Evolutionary conservation across 2,329 filamentous ascomycete species (phyloP).

Genomic region (Tolypocladium inflatum): DNA sequence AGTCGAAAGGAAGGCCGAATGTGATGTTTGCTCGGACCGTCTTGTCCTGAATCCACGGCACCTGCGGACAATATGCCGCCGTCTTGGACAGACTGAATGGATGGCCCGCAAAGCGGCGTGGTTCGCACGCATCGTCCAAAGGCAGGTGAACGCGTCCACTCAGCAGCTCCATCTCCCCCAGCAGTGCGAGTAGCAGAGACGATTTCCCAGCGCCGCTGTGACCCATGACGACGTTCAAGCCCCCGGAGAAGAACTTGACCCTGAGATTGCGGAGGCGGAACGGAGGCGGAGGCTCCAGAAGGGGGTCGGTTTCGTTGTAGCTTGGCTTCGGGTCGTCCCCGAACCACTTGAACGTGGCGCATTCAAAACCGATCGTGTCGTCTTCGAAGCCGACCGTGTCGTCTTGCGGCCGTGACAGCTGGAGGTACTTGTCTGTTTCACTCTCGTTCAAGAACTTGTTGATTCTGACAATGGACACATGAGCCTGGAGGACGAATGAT

Average conservation of each 20-base stretch:
- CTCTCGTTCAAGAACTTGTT: background rate
- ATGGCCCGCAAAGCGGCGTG: slow-evolving; percentile 53
- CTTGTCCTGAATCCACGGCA: slow-evolving; percentile 71
- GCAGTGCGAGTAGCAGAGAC: slow-evolving; percentile 55
- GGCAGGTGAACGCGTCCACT: background rate
- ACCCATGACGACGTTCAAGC: slow-evolving; percentile 59
- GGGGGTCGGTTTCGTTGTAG: slow-evolving; percentile 28
- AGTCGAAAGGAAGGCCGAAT: slow-evolving; percentile 58
- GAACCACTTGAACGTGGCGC: background rate
- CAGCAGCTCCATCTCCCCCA: slow-evolving; percentile 46
- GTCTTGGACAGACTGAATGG: slow-evolving; percentile 51
- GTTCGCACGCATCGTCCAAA: slow-evolving; percentile 14
- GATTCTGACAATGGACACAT: background rate
- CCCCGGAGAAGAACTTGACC: slow-evolving; percentile 51
- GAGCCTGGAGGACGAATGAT: background rate
- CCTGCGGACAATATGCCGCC: slow-evolving; percentile 35
- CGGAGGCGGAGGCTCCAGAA: slow-evolving; percentile 21
- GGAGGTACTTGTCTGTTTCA: background rate
- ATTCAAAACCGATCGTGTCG: too few species aligned
- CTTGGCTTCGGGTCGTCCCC: slow-evolving; percentile 14
- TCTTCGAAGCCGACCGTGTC: background rate
- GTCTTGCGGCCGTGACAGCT: background rate
- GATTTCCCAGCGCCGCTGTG: slow-evolving; percentile 64
- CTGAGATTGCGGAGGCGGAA: slow-evolving; percentile 55
- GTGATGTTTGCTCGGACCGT: slow-evolving; percentile 64